Conservation (phyloP, 768 basidiomycete genomes). For the Clavulina sp. region DNA sequence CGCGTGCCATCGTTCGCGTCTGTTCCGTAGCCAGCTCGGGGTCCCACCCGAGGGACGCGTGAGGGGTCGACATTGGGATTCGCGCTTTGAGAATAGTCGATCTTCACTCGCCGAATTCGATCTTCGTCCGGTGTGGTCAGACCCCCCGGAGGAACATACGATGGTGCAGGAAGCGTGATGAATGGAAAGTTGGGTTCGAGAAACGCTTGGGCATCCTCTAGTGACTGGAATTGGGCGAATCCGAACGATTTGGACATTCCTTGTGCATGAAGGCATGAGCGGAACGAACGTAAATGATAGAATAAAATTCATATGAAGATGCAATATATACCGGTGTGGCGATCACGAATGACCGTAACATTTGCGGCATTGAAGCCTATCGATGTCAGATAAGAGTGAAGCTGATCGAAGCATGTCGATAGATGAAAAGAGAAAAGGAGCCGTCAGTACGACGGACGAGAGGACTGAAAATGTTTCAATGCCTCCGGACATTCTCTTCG, state of each 20-base stretch:
- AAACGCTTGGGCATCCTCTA: slow-evolving; percentile 79
- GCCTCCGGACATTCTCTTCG: slow-evolving; percentile 70
- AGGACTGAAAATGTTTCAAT: background rate
- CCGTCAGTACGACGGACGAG: background rate
- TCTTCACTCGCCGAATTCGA: slow-evolving; percentile 77
- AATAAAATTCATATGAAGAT: slow-evolving; percentile 64
- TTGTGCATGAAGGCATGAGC: slow-evolving; percentile 43
- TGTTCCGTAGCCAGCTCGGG: slow-evolving; percentile 30
- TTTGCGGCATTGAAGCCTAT: slow-evolving; percentile 64
- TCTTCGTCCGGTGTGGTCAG: slow-evolving; percentile 29
- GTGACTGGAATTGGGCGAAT: slow-evolving; percentile 80
- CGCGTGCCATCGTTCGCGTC: slow-evolving; percentile 81
- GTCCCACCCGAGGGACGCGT: slow-evolving; percentile 30
- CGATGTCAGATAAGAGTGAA: slow-evolving; percentile 58
- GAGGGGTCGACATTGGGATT: slow-evolving; percentile 24
- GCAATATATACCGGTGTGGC: slow-evolving; percentile 67
- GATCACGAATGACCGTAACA: slow-evolving; percentile 91
- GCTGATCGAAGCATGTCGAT: slow-evolving; percentile 24
- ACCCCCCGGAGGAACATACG: slow-evolving; percentile 29
- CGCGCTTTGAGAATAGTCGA: slow-evolving; percentile 86
- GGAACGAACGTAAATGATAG: slow-evolving; percentile 26
- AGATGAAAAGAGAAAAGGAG: background rate
- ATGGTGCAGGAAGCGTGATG: slow-evolving; percentile 80
- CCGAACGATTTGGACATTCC: slow-evolving; percentile 92
- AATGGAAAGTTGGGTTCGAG: slow-evolving; percentile 83